Evolutionary conservation across 345 rosid genomes (phyloP).

Genomic region (Acer yangbiense): DNA sequence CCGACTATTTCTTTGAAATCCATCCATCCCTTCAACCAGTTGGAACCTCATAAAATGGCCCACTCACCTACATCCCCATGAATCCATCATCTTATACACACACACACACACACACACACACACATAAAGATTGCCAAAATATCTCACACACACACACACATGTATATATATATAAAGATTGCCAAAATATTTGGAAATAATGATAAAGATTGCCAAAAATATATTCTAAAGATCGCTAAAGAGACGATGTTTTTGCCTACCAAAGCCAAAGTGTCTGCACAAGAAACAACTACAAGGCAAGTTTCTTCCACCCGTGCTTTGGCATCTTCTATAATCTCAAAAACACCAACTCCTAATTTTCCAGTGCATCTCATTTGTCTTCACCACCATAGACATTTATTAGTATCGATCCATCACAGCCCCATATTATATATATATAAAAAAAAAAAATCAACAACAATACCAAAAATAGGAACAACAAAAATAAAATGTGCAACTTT

Average conservation of each 20-base stretch:
- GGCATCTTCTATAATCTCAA: constrained; percentile 46
- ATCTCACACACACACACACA: too few species aligned
- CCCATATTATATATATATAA: constrained; percentile 41
- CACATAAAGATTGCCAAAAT: too few species aligned
- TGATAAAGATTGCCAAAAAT: too few species aligned
- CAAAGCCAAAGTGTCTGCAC: constrained; percentile 58
- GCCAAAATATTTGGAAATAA: too few species aligned
- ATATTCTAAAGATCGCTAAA: too few species aligned
- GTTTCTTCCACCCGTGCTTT: constrained; percentile 45
- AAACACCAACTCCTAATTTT: constrained; percentile 51
- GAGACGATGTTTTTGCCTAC: constrained; percentile 18
- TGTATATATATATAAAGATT: too few species aligned
- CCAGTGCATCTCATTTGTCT: constrained; percentile 40
- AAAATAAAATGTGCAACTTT: too few species aligned
- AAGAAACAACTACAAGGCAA: constrained; percentile 67
- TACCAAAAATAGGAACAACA: neutral
- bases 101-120: too few species aligned
- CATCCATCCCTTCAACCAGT: constrained; percentile 74
- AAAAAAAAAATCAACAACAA: neutral
- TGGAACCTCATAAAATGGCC: constrained; percentile 52
- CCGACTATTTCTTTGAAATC: constrained; percentile 35
- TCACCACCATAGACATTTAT: constrained; percentile 26
- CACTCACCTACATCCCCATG: constrained; percentile 15
- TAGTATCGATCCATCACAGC: constrained; percentile 71
- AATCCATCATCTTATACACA: too few species aligned